These are phyloP conservation scores for Mallotus repandus DNA, from an alignment of 441 rosid genomes.

Conservation along the genomic window DNA sequence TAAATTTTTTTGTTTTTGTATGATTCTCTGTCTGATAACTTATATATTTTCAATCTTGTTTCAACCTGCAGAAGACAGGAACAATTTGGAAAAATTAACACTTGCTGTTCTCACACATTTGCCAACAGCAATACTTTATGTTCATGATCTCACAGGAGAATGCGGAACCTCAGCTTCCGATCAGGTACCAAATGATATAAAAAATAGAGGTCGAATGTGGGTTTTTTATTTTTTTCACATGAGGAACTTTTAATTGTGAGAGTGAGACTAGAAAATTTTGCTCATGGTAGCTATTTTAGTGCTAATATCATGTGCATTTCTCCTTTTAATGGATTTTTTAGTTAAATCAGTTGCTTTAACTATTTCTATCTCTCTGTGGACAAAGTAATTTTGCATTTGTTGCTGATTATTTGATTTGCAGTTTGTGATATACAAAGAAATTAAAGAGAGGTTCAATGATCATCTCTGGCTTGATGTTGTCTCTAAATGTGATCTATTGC, in stretches of 20 bases:
- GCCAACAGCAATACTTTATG: constrained; percentile 90
- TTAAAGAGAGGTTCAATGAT: constrained; percentile 62
- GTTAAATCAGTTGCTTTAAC: neutral
- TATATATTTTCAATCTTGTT: neutral
- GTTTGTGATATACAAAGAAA: constrained; percentile 77
- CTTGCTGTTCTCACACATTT: constrained; percentile 91
- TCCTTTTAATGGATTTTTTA: neutral
- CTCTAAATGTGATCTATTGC: constrained; percentile 82
- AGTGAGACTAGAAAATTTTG: neutral
- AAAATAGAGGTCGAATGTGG: neutral
- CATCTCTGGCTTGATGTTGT: constrained; percentile 88
- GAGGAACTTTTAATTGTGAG: neutral
- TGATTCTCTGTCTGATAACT: neutral
- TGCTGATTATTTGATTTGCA: constrained; percentile 34
- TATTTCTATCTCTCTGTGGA: neutral
- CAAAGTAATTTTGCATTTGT: constrained; percentile 1
- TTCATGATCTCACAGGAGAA: constrained; percentile 95
- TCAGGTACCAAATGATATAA: constrained; percentile 51
- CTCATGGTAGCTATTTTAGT: neutral
- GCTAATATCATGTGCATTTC: neutral
- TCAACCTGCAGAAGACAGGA: constrained; percentile 67
- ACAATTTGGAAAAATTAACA: constrained; percentile 89
- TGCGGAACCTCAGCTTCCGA: constrained; percentile 93
- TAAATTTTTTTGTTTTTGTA: neutral
- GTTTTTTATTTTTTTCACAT: neutral